phyloP scores from a whole-genome alignment of 305 asterid species.

The Euphrasia arctica region DNA sequence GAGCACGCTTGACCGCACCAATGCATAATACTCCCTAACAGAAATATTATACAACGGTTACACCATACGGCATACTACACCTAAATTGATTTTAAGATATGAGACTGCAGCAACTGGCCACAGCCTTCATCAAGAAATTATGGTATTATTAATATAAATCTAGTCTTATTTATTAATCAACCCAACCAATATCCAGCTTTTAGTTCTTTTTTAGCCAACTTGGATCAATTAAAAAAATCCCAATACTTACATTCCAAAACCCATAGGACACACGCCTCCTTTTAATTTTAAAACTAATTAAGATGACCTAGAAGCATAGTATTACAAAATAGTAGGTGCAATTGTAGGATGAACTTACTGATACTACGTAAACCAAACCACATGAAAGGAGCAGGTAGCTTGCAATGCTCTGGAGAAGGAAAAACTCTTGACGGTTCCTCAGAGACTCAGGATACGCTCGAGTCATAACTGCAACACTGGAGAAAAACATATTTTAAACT shows the following conservation, averaged over 20 bases:
- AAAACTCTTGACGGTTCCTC: slow-evolving; percentile 50
- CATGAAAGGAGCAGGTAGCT: slow-evolving; percentile 85
- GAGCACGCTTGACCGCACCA: slow-evolving; percentile 85
- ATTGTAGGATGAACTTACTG: slow-evolving; percentile 49
- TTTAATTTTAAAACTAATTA: too few relatives aligned
- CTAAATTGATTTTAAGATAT: not conserved
- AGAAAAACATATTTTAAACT: slow-evolving; percentile 23
- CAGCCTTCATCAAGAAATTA: slow-evolving; percentile 7
- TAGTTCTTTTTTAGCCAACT: too few relatives aligned
- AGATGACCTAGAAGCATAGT: slow-evolving; percentile 7
- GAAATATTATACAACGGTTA: slow-evolving; percentile 1
- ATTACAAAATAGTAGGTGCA: slow-evolving; percentile 15
- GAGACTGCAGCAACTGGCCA: slow-evolving; percentile 21
- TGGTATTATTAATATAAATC: too few relatives aligned
- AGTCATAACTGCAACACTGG: slow-evolving; percentile 98
- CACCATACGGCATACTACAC: not conserved
- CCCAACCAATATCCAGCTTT: too few relatives aligned
- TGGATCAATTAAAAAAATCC: too few relatives aligned
- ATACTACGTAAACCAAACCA: slow-evolving; percentile 63
- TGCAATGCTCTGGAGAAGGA: slow-evolving; percentile 79
- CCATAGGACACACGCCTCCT: too few relatives aligned
- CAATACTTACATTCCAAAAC: too few relatives aligned
- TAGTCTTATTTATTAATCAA: too few relatives aligned
- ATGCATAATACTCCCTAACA: slow-evolving; percentile 78
- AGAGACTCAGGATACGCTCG: slow-evolving; percentile 86